Conservation (phyloP, 2,329 filamentous ascomycete genomes). For the Trichophyton verrucosum region DNA sequence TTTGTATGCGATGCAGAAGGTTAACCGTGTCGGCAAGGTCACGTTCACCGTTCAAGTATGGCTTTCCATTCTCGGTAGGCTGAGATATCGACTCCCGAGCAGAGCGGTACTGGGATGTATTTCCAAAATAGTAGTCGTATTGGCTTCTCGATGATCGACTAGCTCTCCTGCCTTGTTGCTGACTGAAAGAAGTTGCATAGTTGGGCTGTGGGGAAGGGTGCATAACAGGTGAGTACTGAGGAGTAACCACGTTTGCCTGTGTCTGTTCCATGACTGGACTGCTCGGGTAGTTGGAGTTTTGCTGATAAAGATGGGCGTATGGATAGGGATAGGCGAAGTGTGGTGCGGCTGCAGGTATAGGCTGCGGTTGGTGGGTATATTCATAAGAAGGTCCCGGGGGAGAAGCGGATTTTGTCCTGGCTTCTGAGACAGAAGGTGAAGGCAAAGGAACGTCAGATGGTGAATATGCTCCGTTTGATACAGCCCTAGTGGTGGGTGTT, state of each 20-base stretch:
- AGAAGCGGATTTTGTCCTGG: conserved; percentile 10
- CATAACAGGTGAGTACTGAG: conserved; percentile 17
- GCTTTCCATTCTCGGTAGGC: conserved; percentile 22
- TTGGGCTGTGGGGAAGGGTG: conserved; percentile 25
- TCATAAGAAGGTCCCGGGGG: conserved; percentile 10
- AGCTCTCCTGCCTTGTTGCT: conserved; percentile 18
- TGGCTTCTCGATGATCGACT: conserved; percentile 20
- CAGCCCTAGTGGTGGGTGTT: conserved; percentile 6
- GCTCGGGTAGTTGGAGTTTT: conserved; percentile 24
- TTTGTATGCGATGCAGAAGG: conserved; percentile 34
- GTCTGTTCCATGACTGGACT: conserved; percentile 20
- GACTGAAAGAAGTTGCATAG: conserved; percentile 23
- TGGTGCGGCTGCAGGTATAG: conserved; percentile 14
- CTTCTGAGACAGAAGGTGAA: conserved; percentile 10
- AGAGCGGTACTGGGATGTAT: conserved; percentile 21
- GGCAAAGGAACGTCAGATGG: conserved; percentile 4
- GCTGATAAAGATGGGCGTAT: conserved; percentile 26
- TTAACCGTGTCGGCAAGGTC: conserved; percentile 23
- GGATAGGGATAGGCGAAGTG: conserved; percentile 21
- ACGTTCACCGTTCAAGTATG: conserved; percentile 20
- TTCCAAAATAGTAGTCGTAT: conserved; percentile 21
- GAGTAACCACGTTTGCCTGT: conserved; percentile 10
- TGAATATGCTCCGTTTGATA: conserved; percentile 5
- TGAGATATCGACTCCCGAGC: conserved; percentile 20
- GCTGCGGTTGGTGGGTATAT: conserved; percentile 17